Percentiles rank a stretch among this genome's conserved stretches.
phyloP scores from a whole-genome alignment of 306 rosid species.

The Inga leiocalycina region DNA sequence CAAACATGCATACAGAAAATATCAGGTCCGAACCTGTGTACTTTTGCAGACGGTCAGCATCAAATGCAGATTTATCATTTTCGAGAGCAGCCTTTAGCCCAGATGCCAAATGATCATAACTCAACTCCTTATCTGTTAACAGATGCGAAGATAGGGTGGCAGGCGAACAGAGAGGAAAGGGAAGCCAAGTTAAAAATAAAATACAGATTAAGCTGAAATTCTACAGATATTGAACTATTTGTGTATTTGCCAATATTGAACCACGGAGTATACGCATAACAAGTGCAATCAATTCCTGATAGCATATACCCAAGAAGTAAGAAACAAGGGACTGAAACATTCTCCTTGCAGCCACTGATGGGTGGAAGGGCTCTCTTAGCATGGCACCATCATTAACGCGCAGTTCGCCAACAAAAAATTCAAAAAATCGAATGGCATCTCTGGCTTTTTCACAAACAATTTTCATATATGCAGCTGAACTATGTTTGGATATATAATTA shows the following conservation, averaged over 20 bases:
- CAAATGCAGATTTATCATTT: constrained; percentile 82
- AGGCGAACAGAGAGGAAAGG: constrained; percentile 19
- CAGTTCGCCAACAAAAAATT: background rate
- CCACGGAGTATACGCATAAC: constrained; percentile 10
- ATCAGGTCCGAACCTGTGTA: constrained; percentile 56
- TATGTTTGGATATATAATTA: background rate
- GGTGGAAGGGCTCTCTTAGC: background rate
- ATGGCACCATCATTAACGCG: background rate
- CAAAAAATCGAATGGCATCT: background rate
- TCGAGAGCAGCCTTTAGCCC: constrained; percentile 78
- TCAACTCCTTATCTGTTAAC: constrained; percentile 74
- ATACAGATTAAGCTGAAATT: constrained; percentile 13
- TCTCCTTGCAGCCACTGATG: background rate
- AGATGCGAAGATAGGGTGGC: constrained; percentile 8
- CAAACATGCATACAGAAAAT: constrained; percentile 19
- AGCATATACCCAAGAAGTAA: background rate
- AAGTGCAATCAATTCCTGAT: background rate
- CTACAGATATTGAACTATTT: background rate
- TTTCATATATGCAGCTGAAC: constrained; percentile 7
- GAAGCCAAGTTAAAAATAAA: constrained; percentile 16
- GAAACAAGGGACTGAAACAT: background rate
- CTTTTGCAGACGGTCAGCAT: constrained; percentile 87
- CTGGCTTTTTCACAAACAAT: constrained; percentile 23
- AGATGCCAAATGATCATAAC: constrained; percentile 77
- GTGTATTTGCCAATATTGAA: constrained; percentile 6